Base-by-base conservation (phyloP, 352 stramenopile genomes). In the Phytophthora crassamura region DNA sequence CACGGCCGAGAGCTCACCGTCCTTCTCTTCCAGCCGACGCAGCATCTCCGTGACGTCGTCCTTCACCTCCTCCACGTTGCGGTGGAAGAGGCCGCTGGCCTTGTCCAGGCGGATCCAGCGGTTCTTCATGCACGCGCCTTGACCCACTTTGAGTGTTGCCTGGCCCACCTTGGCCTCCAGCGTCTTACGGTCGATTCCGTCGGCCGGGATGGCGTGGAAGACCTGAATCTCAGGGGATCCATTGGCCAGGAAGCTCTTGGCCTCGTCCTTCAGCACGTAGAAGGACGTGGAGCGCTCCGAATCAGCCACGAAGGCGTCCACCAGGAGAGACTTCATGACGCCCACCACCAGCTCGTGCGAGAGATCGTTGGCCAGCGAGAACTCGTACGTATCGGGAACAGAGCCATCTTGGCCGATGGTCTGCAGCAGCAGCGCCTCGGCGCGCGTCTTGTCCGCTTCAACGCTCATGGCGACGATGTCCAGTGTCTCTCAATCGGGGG, bases 91-190 rank as follows among this genome's bases (percentile, higher is more conserved):
- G 18, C 81, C 85, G n/a, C 83, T 80, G 25, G 84, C 81, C 65
- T 96, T 96, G 77, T 98, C 91, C 58, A 99, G 91, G 51, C 93
- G 91, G 54, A 98, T 91, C 97, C 97, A 99, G 69, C 97, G 98
- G 80, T 98, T 98, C 82, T 99, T 99, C 93, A 99, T 99, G 75
- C 91, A 98, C 65, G 93, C 97, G 56, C 94, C 94, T 69, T 99
- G 94, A 10, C 97, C 97, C 71, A 99, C 94, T 72, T 99, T 99
- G 64, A 95, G 86, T 11, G 89, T 84, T 20, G 93, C 75, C 18
- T 93, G 88, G 25, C 90, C 86, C 5, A 99, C 86, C 3, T 74
- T 74, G 16, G 73, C 59, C 65, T 99, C 84, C 25, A 99, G 73
- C 25, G 86, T 80, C 40, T 80, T 76, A 54, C 96, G 85, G 18